These are phyloP conservation scores for Lachnellula arida DNA, from an alignment of 2,329 filamentous ascomycete species.

Conservation along the genomic window DNA sequence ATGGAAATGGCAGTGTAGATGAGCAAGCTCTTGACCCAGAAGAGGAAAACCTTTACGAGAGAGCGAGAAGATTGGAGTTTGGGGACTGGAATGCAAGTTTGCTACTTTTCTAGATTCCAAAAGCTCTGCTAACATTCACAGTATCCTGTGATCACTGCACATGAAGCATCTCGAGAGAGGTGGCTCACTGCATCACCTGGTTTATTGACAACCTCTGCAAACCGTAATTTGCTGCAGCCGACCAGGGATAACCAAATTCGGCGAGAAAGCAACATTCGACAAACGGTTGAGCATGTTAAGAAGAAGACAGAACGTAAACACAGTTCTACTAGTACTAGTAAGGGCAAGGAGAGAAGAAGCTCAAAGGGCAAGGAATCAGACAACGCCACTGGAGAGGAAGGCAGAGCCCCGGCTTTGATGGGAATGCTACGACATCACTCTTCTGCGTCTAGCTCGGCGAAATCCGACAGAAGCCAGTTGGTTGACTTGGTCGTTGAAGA, in stretches of 20 bases:
- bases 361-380: conserved; percentile 28
- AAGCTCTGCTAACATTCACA: conserved; percentile 36
- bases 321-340: conserved; percentile 7
- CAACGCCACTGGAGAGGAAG: conserved; percentile 26
- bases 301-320: conserved; percentile 32
- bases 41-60: conserved; percentile 66
- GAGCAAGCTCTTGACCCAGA: conserved; percentile 54
- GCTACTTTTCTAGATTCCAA: background rate
- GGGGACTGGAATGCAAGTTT: conserved; percentile 91
- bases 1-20: conserved; percentile 42
- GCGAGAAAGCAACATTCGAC: conserved; percentile 35
- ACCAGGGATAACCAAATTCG: conserved; percentile 36
- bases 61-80: conserved; percentile 68
- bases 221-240: conserved; percentile 49
- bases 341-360: conserved; percentile 19
- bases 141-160: conserved; percentile 91
- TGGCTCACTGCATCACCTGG: conserved; percentile 50
- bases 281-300: conserved; percentile 33
- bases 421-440: conserved; percentile 43
- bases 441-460: conserved; percentile 41
- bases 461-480: conserved; percentile 56
- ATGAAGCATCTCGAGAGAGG: conserved; percentile 67
- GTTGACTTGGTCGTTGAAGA: conserved; percentile 66
- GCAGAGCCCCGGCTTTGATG: conserved; percentile 29
- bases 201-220: conserved; percentile 51